Percentiles rank a stretch among this genome's conserved stretches.
Conservation (phyloP, 1,284 basidiomycete species). For the Ceratobasidium sp. region DNA sequence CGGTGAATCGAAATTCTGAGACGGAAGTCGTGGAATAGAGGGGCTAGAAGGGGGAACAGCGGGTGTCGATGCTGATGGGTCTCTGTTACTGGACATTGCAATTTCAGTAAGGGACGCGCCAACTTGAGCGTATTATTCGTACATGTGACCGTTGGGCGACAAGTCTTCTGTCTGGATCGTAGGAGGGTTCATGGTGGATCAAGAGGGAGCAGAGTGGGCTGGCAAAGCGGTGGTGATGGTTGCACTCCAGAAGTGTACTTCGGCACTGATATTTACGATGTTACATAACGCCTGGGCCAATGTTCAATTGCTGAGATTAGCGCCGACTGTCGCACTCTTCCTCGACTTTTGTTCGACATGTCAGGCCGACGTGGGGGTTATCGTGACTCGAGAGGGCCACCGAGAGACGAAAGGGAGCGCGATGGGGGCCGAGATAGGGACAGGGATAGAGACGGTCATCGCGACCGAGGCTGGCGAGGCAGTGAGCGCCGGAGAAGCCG, state of each 20-base stretch:
- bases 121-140: not conserved
- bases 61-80: constrained; percentile 6
- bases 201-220: not conserved
- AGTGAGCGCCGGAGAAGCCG: constrained; percentile 45
- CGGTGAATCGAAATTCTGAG: constrained; percentile 28
- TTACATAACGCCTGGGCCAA: constrained; percentile 12
- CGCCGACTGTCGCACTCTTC: not conserved
- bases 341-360: constrained; percentile 17
- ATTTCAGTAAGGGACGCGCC: constrained; percentile 15
- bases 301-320: not conserved
- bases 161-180: constrained; percentile 31
- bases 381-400: constrained; percentile 18
- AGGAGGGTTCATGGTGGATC: constrained; percentile 16
- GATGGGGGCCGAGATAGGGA: constrained; percentile 51
- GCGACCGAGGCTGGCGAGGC: constrained; percentile 40
- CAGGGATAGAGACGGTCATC: constrained; percentile 47
- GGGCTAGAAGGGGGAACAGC: constrained; percentile 36
- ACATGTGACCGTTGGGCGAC: constrained; percentile 13
- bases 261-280: constrained; percentile 13
- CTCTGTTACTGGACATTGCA: not conserved
- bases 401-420: constrained; percentile 48
- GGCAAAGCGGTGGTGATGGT: constrained; percentile 22
- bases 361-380: constrained; percentile 33
- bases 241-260: not conserved
- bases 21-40: constrained; percentile 34